phyloP scores from a whole-genome alignment of 495 filamentous ascomycete genomes.

The Podospora sp. region DNA sequence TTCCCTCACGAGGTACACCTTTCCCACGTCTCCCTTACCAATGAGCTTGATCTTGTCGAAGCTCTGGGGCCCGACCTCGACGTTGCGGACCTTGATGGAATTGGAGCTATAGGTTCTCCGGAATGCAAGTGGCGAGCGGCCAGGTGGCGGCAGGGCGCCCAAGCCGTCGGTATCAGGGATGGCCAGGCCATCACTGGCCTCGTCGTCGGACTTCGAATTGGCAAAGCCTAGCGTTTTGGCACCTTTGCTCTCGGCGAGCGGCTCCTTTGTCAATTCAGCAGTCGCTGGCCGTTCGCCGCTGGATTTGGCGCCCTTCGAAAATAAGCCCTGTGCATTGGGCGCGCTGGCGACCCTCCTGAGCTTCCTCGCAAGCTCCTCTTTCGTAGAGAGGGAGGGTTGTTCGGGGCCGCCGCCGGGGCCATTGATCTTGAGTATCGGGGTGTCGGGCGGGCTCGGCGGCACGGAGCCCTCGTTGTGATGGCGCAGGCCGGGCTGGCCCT shows the following conservation, averaged over 20 bases:
- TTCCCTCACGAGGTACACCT: constrained; percentile 95
- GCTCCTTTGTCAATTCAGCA: constrained; percentile 78
- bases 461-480: constrained; percentile 94
- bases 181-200: constrained; percentile 23
- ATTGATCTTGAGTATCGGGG: constrained; percentile 73
- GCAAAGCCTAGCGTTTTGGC: constrained; percentile 58
- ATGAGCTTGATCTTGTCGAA: constrained; percentile 99
- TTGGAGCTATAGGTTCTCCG: constrained; percentile 97
- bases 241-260: constrained; percentile 61
- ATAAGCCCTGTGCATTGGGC: constrained; percentile 94
- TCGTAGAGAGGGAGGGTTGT: constrained; percentile 76
- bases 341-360: constrained; percentile 91
- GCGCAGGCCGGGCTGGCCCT: constrained; percentile 87
- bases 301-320: constrained; percentile 61
- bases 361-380: constrained; percentile 91
- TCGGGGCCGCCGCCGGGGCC: constrained; percentile 62
- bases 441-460: constrained; percentile 96
- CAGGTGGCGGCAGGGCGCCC: constrained; percentile 49
- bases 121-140: constrained; percentile 65
- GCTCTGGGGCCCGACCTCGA: constrained; percentile 92
- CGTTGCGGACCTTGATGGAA: constrained; percentile 95
- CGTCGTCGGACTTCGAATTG: constrained; percentile 39
- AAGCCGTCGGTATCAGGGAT: constrained; percentile 34
- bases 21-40: constrained; percentile 97
- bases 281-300: constrained; percentile 72